phyloP scores from a whole-genome alignment of 495 filamentous ascomycete genomes.

The Penicillium chermesinum region DNA sequence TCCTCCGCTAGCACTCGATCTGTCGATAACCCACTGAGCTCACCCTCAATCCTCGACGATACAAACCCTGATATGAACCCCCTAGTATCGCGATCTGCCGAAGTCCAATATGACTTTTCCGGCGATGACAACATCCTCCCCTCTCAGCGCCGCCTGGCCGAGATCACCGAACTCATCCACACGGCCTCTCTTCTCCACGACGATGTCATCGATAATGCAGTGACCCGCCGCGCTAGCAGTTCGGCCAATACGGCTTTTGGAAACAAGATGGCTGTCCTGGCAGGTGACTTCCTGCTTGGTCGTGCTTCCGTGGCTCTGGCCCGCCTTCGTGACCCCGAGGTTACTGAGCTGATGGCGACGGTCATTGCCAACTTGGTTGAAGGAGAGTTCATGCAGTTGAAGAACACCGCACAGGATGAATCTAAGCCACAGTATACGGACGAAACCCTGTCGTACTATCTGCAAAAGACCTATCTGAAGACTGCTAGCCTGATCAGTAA shows the following conservation, averaged over 20 bases:
- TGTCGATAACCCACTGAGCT: slow-evolving; percentile 76
- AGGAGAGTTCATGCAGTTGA: slow-evolving; percentile 98
- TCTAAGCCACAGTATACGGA: slow-evolving; percentile 74
- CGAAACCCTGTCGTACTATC: slow-evolving; percentile 84
- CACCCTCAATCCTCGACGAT: slow-evolving; percentile 69
- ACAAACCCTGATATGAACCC: slow-evolving; percentile 66
- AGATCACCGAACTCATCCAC: slow-evolving; percentile 97
- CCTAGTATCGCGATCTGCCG: slow-evolving; percentile 44
- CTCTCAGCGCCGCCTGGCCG: slow-evolving; percentile 81
- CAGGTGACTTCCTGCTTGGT: slow-evolving; percentile 90
- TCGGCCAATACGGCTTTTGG: slow-evolving; percentile 92
- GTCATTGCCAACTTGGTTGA: slow-evolving; percentile 97
- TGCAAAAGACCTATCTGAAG: slow-evolving; percentile 99
- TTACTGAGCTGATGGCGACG: slow-evolving; percentile 88
- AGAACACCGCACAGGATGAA: slow-evolving; percentile 90
- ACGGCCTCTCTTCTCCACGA: slow-evolving; percentile 95
- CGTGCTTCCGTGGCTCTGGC: slow-evolving; percentile 91
- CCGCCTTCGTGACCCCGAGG: slow-evolving; percentile 83
- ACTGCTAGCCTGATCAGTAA: slow-evolving; percentile 94
- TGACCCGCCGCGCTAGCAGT: slow-evolving; percentile 71
- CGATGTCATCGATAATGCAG: slow-evolving; percentile 93
- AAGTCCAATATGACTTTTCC: slow-evolving; percentile 41
- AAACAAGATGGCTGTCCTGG: slow-evolving; percentile 98
- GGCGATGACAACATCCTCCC: slow-evolving; percentile 52
- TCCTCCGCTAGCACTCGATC: slow-evolving; percentile 31